These are phyloP conservation scores for Lobosporangium transversale DNA, from an alignment of 192 early-diverging fungal species.

Conservation along the genomic window DNA sequence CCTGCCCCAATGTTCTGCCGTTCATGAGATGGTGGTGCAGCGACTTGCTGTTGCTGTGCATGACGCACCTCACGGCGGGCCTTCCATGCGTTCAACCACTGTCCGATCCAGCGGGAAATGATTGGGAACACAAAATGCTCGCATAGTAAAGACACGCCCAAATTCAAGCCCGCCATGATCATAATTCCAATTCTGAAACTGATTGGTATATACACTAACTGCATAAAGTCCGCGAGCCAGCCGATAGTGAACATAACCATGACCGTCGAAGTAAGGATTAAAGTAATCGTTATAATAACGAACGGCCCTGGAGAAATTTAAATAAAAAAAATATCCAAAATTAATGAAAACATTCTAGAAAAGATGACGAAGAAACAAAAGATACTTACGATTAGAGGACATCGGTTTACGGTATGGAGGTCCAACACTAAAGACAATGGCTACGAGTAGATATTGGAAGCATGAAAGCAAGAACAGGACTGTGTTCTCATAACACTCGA, in stretches of 20 bases:
- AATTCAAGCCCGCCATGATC: constrained; percentile 67
- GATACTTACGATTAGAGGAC: constrained; percentile 80
- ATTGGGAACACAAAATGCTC: constrained; percentile 59
- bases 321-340: constrained; percentile 34
- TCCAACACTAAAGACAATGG: constrained; percentile 94
- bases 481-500: constrained; percentile 89
- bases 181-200: constrained; percentile 70
- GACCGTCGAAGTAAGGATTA: constrained; percentile 60
- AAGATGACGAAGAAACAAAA: not conserved
- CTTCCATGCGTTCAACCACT: constrained; percentile 18
- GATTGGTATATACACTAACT: constrained; percentile 70
- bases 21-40: constrained; percentile 10
- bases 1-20: not conserved
- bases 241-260: constrained; percentile 64
- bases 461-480: constrained; percentile 89
- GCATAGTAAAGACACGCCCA: constrained; percentile 55
- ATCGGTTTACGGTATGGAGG: constrained; percentile 93
- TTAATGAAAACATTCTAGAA: not conserved
- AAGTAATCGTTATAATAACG: constrained; percentile 65
- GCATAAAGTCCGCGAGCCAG: constrained; percentile 65
- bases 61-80: not conserved
- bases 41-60: constrained; percentile 8
- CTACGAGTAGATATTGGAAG: constrained; percentile 93
- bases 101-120: constrained; percentile 47
- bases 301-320: constrained; percentile 63